Conservation (phyloP, 2,329 filamentous ascomycete genomes). For the Amauroascus niger region DNA sequence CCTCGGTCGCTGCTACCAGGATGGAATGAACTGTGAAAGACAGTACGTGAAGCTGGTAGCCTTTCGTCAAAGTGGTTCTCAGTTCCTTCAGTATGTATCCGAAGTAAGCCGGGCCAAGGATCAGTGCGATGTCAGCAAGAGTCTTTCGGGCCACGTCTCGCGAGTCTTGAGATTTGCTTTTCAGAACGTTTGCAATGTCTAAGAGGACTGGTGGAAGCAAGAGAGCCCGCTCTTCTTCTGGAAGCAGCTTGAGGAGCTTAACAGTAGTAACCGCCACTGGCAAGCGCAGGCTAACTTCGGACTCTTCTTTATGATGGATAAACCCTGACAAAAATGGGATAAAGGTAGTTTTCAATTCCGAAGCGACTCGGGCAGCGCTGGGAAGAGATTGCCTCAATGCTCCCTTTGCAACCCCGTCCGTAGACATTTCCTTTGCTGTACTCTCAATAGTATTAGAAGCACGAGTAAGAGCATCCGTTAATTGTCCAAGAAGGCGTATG, state of each 20-base stretch:
- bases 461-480: conserved; percentile 64
- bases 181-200: conserved; percentile 85
- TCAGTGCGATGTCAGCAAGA: conserved; percentile 67
- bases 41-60: conserved; percentile 88
- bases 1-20: conserved; percentile 62
- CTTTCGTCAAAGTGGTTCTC: conserved; percentile 67
- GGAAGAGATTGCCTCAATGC: conserved; percentile 58
- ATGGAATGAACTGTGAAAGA: conserved; percentile 93
- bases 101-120: conserved; percentile 74
- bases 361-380: conserved; percentile 54
- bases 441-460: conserved; percentile 29
- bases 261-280: conserved; percentile 82
- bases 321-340: conserved; percentile 72
- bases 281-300: conserved; percentile 83
- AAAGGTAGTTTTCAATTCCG: conserved; percentile 64
- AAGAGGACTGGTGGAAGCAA: conserved; percentile 75
- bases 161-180: conserved; percentile 78
- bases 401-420: conserved; percentile 23
- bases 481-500: conserved; percentile 67
- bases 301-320: conserved; percentile 88
- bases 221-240: conserved; percentile 59
- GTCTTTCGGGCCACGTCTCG: conserved; percentile 87
- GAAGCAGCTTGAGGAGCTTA: conserved; percentile 74
- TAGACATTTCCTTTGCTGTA: conserved; percentile 14
- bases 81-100: conserved; percentile 91